These are phyloP conservation scores for Coniochaeta hoffmannii DNA, from an alignment of 2,329 filamentous ascomycete genomes.

Conservation along the genomic window DNA sequence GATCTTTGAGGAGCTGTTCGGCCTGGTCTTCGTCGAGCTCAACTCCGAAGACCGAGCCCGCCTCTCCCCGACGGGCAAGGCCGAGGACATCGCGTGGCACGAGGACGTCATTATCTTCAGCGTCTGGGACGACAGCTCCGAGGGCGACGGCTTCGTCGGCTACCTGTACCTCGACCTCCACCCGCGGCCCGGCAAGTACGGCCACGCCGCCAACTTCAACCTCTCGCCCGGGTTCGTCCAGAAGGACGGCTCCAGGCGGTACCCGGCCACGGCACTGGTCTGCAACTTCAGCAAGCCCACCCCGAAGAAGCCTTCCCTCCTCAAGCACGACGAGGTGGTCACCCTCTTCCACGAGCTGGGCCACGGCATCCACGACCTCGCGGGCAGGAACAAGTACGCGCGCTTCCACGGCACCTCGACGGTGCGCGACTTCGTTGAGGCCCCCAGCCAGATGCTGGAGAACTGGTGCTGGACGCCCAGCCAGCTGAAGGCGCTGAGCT, in stretches of 20 bases:
- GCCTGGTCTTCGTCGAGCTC: conserved; percentile 70
- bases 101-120: conserved; percentile 76
- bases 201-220: conserved; percentile 80
- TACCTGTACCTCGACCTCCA: conserved; percentile 80
- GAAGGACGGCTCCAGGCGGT: conserved; percentile 61
- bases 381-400: conserved; percentile 54
- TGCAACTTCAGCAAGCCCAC: conserved; percentile 84
- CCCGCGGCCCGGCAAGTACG: conserved; percentile 75
- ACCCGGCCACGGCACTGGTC: conserved; percentile 71
- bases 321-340: conserved; percentile 78
- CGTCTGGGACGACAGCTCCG: conserved; percentile 70
- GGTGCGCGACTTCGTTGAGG: conserved; percentile 64
- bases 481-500: conserved; percentile 59
- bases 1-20: conserved; percentile 79
- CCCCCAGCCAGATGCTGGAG: conserved; percentile 66
- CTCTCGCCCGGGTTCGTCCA: conserved; percentile 64
- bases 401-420: conserved; percentile 62
- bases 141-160: conserved; percentile 67
- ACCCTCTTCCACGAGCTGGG: conserved; percentile 75
- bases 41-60: conserved; percentile 56
- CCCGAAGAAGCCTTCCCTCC: conserved; percentile 64
- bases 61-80: conserved; percentile 60
- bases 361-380: conserved; percentile 63
- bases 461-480: conserved; percentile 68
- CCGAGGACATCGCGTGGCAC: conserved; percentile 71